phyloP scores from a whole-genome alignment of 305 asterid genomes.

The Fraxinus angustifolia region DNA sequence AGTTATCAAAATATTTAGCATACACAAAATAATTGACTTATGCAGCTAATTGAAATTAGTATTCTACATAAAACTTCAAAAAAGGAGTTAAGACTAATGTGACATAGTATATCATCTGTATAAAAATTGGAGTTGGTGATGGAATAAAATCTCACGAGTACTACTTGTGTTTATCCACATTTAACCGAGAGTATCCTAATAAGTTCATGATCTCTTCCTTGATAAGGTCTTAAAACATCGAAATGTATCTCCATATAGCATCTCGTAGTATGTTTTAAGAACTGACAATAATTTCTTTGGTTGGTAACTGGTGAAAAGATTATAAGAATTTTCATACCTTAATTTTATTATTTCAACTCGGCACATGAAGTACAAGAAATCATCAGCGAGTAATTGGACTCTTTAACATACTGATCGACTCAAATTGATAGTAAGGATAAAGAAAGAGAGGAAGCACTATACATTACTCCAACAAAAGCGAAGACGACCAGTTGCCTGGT shows the following conservation, averaged over 20 bases:
- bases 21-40: neutral
- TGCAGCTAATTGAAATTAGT: neutral
- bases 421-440: neutral
- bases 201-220: neutral
- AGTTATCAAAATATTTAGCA: neutral
- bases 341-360: neutral
- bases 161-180: neutral
- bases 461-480: conserved; percentile 99
- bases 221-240: neutral
- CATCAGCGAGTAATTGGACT: conserved; percentile 33
- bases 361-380: conserved; percentile 19
- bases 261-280: neutral
- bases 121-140: neutral
- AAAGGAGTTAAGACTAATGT: neutral
- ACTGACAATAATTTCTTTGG: neutral
- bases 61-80: neutral
- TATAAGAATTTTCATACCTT: neutral
- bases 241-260: neutral
- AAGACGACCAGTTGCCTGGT: conserved; percentile 93
- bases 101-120: neutral
- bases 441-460: conserved; percentile 25
- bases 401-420: neutral
- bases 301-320: neutral
- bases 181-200: neutral
- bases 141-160: neutral